phyloP scores from a whole-genome alignment of 352 stramenopile species.

The Halophytophthora batemanensis region DNA sequence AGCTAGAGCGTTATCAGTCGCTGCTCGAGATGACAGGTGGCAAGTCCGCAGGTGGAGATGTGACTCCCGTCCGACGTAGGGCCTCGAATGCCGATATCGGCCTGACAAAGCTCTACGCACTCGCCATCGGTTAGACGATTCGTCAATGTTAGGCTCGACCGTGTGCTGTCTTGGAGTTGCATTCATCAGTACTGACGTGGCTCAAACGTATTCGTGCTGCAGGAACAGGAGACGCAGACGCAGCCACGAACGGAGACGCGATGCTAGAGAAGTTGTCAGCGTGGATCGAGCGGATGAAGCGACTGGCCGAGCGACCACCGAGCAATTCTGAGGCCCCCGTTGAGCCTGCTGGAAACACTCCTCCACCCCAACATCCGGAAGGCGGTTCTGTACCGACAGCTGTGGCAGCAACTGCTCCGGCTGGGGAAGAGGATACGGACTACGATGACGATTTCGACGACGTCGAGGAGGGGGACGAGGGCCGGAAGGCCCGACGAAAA shows the following conservation, averaged over 20 bases:
- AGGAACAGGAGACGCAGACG: conserved; percentile 13
- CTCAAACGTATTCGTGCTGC: conserved; percentile 8
- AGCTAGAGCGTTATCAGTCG: conserved; percentile 81
- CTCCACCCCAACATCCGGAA: not conserved
- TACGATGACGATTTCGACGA: conserved; percentile 52
- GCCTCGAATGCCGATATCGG: conserved; percentile 23
- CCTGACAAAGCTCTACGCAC: conserved; percentile 36
- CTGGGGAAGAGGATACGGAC: conserved; percentile 26
- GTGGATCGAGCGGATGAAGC: conserved; percentile 30
- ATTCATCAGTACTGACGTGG: not conserved
- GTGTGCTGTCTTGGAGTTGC: not conserved
- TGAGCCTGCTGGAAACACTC: not conserved
- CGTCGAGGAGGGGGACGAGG: conserved; percentile 3
- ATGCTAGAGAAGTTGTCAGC: conserved; percentile 27
- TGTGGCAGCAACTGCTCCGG: not conserved
- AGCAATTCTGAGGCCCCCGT: not conserved
- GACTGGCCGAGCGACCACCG: not conserved
- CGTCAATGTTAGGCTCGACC: not conserved
- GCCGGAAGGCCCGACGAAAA: too few relatives aligned
- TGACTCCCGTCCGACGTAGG: conserved; percentile 5
- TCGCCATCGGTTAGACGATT: conserved; percentile 30
- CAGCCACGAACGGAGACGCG: conserved; percentile 6
- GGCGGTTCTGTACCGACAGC: not conserved
- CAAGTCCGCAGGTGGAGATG: conserved; percentile 7
- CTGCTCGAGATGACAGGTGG: conserved; percentile 58